A percentile compares a stretch with the other conserved stretches of the same genome.
Conservation (phyloP, 352 stramenopile genomes). For the Pythium chondricola region DNA sequence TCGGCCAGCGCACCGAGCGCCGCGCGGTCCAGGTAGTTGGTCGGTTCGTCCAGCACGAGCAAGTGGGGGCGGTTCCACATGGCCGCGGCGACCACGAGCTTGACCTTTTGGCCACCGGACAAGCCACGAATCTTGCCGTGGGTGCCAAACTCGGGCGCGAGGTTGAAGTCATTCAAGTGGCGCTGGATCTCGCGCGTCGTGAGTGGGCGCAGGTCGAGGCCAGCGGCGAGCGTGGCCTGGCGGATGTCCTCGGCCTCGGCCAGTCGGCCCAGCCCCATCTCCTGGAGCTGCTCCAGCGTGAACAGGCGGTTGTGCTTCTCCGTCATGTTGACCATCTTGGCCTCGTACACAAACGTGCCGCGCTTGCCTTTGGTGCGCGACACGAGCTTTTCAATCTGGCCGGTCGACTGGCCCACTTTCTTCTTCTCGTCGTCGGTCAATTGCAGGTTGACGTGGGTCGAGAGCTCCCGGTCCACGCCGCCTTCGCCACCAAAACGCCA, state of each 20-base stretch:
- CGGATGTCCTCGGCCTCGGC: slow-evolving; percentile 59
- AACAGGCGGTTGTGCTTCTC: slow-evolving; percentile 64
- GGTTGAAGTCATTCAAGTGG: slow-evolving; percentile 68
- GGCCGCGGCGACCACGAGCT: slow-evolving; percentile 68
- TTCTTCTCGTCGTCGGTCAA: slow-evolving; percentile 90
- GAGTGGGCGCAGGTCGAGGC: slow-evolving; percentile 53
- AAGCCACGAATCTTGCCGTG: slow-evolving; percentile 76
- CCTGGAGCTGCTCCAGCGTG: slow-evolving; percentile 58
- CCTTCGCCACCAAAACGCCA: slow-evolving; percentile 95
- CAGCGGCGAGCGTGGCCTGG: slow-evolving; percentile 50
- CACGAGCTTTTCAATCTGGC: slow-evolving; percentile 94
- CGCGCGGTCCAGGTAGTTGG: slow-evolving; percentile 80
- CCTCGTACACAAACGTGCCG: slow-evolving; percentile 85
- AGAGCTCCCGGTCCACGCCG: slow-evolving; percentile 92
- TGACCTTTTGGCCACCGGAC: slow-evolving; percentile 78
- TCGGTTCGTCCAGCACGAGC: slow-evolving; percentile 85
- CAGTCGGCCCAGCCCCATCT: slow-evolving; percentile 61
- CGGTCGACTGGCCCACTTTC: slow-evolving; percentile 86
- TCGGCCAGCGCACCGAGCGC: slow-evolving; percentile 53
- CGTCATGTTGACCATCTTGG: slow-evolving; percentile 79
- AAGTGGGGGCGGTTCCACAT: slow-evolving; percentile 85
- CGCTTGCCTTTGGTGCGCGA: slow-evolving; percentile 71
- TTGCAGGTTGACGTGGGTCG: slow-evolving; percentile 84
- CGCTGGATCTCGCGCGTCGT: slow-evolving; percentile 69
- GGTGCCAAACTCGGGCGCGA: slow-evolving; percentile 68